Evolutionary conservation across 2,329 filamentous ascomycete species (phyloP).

Genomic region (Apiospora rasikravindrae): DNA sequence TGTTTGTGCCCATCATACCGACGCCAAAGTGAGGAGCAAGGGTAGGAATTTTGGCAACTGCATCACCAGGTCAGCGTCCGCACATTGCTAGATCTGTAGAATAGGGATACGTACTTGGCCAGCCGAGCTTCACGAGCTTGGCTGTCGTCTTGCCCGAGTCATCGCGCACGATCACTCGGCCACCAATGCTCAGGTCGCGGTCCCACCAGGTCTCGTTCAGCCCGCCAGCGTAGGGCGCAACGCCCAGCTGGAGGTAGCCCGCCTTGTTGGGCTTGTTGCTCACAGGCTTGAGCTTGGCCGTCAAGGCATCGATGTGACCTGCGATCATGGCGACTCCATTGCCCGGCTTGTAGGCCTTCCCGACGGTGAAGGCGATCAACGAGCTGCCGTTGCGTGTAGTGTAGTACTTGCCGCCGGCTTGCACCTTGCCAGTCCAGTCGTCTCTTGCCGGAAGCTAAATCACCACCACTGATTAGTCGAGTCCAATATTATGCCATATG

Average conservation of each 20-base stretch:
- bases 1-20: constrained; percentile 69
- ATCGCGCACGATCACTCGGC: constrained; percentile 84
- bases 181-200: constrained; percentile 88
- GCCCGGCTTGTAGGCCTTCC: constrained; percentile 78
- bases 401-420: constrained; percentile 87
- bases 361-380: constrained; percentile 84
- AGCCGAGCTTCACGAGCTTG: constrained; percentile 88
- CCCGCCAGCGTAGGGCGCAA: constrained; percentile 90
- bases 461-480: not conserved
- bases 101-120: constrained; percentile 66
- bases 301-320: constrained; percentile 91
- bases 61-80: constrained; percentile 26
- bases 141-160: constrained; percentile 76
- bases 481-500: not conserved
- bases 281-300: constrained; percentile 88
- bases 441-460: constrained; percentile 76
- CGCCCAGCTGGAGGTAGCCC: constrained; percentile 86
- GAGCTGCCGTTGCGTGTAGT: constrained; percentile 84
- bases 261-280: constrained; percentile 83
- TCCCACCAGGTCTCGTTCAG: constrained; percentile 97
- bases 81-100: not conserved
- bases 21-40: constrained; percentile 93
- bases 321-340: constrained; percentile 89
- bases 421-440: constrained; percentile 74
- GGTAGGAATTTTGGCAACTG: constrained; percentile 84